phyloP scores from a whole-genome alignment of 1,139 yeast species.

The Geotrichum australiense region DNA sequence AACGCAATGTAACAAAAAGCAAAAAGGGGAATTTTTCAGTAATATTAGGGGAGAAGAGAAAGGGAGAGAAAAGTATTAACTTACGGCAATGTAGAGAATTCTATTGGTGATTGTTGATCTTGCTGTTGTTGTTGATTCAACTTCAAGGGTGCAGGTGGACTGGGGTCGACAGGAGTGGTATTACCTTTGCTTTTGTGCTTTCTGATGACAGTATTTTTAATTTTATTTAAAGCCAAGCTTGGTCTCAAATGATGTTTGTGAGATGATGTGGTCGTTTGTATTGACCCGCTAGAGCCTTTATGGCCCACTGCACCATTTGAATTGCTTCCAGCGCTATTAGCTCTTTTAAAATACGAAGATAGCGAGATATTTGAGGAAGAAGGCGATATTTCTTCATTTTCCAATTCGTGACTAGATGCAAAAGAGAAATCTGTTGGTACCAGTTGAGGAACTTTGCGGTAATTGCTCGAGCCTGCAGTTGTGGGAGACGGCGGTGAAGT shows the following conservation, averaged over 20 bases:
- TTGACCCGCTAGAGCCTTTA: neutral
- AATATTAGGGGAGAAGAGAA: no score
- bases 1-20: neutral
- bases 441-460: slow-evolving; percentile 3
- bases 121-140: neutral
- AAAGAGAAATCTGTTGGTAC: slow-evolving; percentile 1
- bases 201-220: slow-evolving; percentile 12
- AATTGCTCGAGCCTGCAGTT: no score
- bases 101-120: neutral
- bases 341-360: slow-evolving; percentile 6
- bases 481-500: no score
- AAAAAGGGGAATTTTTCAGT: no score
- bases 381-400: slow-evolving; percentile 7
- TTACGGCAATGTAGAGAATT: slow-evolving; percentile 6
- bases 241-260: slow-evolving; percentile 1
- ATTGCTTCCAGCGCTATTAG: slow-evolving; percentile 4
- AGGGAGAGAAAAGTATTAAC: neutral
- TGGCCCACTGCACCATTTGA: neutral
- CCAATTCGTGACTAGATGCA: neutral
- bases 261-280: neutral
- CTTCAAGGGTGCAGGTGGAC: no score
- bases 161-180: no score
- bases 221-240: neutral
- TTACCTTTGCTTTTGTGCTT: slow-evolving; percentile 8
- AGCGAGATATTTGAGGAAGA: slow-evolving; percentile 13